Evolutionary conservation across 306 rosid genomes (phyloP), one percentile per base, ranked within the genome.

Genomic region (Abrus pulchellus): DNA sequence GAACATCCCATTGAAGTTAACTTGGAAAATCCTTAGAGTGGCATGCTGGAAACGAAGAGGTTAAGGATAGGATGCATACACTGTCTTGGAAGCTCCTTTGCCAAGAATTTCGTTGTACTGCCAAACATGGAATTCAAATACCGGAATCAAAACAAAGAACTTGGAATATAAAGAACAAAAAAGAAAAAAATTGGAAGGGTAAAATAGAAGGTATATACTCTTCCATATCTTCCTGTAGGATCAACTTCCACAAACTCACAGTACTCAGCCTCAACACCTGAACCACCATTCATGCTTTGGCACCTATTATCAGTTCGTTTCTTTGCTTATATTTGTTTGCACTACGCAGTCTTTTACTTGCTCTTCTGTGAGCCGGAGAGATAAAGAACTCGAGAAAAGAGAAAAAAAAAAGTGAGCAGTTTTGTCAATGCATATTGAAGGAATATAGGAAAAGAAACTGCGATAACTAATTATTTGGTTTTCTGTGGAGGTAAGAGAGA

Each of bases 151-250:
- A 86, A 83, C 52, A 74, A 47, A 76, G 76, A 47, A 78, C 49
- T 71, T 43, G 14, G 29, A 45, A 62, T 4, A 33, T 43, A 68
- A 71, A 68, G 59, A 81, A 70, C 54, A 1, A 48, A 8, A 49
- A 14, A 48, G 6, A 49, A 14, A 50, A 73, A 63, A 1, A 85
- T 7, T 14, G 8, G 68, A 70, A n/a, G 30, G 66, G 38, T 40
- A 48, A 48, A 28, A 27, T 38, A 66, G 56, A 38, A 67, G 14
- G 13, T 68, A 66, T 57, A 54, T 92, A 96, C 99, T 89, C 99
- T 88, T 90, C 99, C 98, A 86, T 96, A 96, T 96, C 99, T 93
- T 82, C 99, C 93, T 1, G 97, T 88, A 28, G 99, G 99, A 92
- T 96, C 99, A 87, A 90, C 90, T 87, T 96, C 99, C 73, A 93